Percentiles rank a stretch among this genome's conserved stretches.
phyloP scores from a whole-genome alignment of 495 filamentous ascomycete species.

The Penicillium steckii region DNA sequence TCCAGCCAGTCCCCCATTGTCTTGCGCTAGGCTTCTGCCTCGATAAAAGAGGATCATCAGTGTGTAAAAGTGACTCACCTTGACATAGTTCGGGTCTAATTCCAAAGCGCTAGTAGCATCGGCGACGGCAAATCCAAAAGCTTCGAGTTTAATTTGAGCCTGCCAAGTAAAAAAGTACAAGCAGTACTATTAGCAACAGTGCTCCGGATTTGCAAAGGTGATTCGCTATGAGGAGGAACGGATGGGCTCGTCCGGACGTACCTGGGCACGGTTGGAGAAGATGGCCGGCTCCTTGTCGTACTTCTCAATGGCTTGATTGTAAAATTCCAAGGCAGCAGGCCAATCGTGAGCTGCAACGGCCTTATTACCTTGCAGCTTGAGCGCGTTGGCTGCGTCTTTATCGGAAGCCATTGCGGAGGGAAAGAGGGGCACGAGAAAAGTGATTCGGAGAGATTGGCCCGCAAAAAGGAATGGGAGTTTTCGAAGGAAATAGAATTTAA shows the following conservation, averaged over 20 bases:
- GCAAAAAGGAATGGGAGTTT: not conserved
- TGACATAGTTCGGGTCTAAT: slow-evolving; percentile 81
- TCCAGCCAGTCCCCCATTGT: not conserved
- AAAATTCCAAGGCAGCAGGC: slow-evolving; percentile 78
- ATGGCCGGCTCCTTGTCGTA: slow-evolving; percentile 83
- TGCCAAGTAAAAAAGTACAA: slow-evolving; percentile 32
- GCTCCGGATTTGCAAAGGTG: not conserved
- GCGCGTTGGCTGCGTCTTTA: slow-evolving; percentile 66
- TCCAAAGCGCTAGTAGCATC: slow-evolving; percentile 96
- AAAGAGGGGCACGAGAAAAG: slow-evolving; percentile 38
- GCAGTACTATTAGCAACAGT: slow-evolving; percentile 17
- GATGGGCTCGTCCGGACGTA: slow-evolving; percentile 42
- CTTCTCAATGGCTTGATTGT: slow-evolving; percentile 84
- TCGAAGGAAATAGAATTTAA: slow-evolving; percentile 4
- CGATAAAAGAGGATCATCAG: not conserved
- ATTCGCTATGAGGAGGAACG: slow-evolving; percentile 6
- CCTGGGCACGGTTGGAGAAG: slow-evolving; percentile 93
- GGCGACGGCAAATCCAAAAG: slow-evolving; percentile 86
- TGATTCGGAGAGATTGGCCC: slow-evolving; percentile 16
- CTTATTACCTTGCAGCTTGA: slow-evolving; percentile 94
- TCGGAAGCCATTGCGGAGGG: slow-evolving; percentile 47
- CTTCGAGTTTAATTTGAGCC: slow-evolving; percentile 93
- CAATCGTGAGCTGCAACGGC: slow-evolving; percentile 89
- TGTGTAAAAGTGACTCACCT: slow-evolving; percentile 52
- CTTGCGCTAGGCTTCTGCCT: not conserved